Conservation (phyloP, 1,139 yeast genomes). For the Diutina rugosa region DNA sequence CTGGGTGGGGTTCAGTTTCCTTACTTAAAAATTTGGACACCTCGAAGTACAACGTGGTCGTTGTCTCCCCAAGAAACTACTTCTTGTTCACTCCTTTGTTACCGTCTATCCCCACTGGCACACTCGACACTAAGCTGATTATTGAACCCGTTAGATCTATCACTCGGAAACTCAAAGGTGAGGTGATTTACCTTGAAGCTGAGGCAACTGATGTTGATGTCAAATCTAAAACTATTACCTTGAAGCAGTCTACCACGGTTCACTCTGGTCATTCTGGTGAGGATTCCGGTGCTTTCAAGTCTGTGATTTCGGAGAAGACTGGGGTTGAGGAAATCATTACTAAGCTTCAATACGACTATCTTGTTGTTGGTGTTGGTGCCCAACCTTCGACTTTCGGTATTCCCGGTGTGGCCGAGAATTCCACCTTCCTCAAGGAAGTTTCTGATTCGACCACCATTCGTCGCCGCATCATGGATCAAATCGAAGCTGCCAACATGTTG, state of each 20-base stretch:
- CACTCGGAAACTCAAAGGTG: conserved; percentile 49
- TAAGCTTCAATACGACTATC: conserved; percentile 55
- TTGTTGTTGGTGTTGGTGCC: conserved; percentile 87
- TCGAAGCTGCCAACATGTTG: conserved; percentile 72
- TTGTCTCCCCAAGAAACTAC: conserved; percentile 89
- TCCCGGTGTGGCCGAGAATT: conserved; percentile 85
- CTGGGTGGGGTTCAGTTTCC: conserved; percentile 91
- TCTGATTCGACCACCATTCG: conserved; percentile 73
- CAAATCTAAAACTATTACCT: conserved; percentile 42
- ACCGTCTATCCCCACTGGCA: conserved; percentile 91
- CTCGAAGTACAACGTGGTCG: conserved; percentile 72
- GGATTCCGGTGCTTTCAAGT: conserved; percentile 39
- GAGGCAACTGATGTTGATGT: conserved; percentile 81
- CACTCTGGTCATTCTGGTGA: conserved; percentile 41
- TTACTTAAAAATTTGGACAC: conserved; percentile 79
- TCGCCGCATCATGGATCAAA: conserved; percentile 62
- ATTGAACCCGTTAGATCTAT: conserved; percentile 75
- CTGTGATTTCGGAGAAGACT: conserved; percentile 23
- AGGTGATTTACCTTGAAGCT: conserved; percentile 81
- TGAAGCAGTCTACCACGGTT: conserved; percentile 43
- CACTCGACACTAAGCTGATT: conserved; percentile 81
- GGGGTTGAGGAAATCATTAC: conserved; percentile 25
- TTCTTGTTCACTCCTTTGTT: conserved; percentile 87
- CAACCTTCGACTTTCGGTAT: conserved; percentile 87
- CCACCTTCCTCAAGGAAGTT: conserved; percentile 76